A percentile compares a stretch with the other conserved stretches of the same genome.
These are phyloP conservation scores for Eimeria acervulina DNA, from an alignment of 169 alveolate genomes.

Conservation along the genomic window DNA sequence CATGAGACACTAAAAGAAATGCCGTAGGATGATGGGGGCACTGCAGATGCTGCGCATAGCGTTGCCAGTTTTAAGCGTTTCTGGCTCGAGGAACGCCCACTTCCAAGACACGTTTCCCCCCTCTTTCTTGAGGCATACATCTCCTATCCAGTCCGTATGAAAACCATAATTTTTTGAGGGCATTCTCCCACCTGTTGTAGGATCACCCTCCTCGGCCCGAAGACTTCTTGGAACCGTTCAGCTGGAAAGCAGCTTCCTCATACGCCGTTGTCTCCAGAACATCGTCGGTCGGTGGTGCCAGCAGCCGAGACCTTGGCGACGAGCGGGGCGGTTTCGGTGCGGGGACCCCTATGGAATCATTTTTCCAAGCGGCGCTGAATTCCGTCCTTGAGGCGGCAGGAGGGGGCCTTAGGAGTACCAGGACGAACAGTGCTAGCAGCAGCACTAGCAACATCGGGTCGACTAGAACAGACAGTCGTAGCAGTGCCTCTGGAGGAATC, in stretches of 20 bases:
- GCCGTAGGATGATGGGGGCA: slow-evolving; percentile 34
- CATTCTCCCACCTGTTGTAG: neutral
- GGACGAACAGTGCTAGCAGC: slow-evolving; percentile 19
- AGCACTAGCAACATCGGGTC: slow-evolving; percentile 7
- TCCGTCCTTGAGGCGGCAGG: slow-evolving; percentile 78
- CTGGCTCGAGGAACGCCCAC: neutral
- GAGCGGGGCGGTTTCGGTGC: neutral
- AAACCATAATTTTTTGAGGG: neutral
- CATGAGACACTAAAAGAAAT: neutral
- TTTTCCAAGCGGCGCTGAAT: slow-evolving; percentile 68
- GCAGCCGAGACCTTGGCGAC: neutral
- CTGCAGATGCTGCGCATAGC: neutral
- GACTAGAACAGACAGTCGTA: neutral
- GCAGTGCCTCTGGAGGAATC: slow-evolving; percentile 19
- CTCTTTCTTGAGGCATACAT: neutral
- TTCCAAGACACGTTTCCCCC: neutral
- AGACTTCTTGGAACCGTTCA: neutral
- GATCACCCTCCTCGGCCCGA: neutral
- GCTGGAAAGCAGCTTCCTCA: neutral
- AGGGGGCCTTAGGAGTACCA: slow-evolving; percentile 59
- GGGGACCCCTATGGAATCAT: slow-evolving; percentile 64
- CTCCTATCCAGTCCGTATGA: neutral
- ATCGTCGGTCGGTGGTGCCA: neutral
- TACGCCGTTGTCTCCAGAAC: neutral
- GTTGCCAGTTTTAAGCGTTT: neutral